Conservation (phyloP, 345 rosid species). For the Atalantia buxifolia region DNA sequence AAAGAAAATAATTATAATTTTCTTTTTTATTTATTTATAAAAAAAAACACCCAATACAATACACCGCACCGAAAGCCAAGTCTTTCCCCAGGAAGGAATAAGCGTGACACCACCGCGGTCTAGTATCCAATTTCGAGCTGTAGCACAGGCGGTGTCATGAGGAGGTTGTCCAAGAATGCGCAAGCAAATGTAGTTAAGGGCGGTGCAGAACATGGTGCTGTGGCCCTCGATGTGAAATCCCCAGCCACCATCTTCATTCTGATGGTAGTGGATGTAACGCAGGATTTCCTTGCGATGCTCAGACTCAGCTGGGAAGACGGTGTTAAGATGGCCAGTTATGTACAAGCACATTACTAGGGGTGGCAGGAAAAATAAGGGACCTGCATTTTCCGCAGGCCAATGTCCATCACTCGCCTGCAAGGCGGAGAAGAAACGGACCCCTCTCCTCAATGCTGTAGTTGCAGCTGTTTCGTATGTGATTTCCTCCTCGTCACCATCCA, state of each 20-base stretch:
- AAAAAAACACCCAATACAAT: too few species aligned
- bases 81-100: slow-evolving; percentile 41
- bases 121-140: slow-evolving; percentile 35
- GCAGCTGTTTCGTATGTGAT: slow-evolving; percentile 26
- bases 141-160: slow-evolving; percentile 25
- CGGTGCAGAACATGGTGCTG: slow-evolving; percentile 39
- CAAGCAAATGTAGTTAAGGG: slow-evolving; percentile 31
- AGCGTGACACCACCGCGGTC: slow-evolving; percentile 31
- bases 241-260: slow-evolving; percentile 42
- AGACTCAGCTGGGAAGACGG: slow-evolving; percentile 24
- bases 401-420: slow-evolving; percentile 39
- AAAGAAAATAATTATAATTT: too few species aligned
- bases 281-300: slow-evolving; percentile 35
- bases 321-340: slow-evolving; percentile 34
- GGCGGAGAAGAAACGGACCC: slow-evolving; percentile 33
- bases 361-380: slow-evolving; percentile 33
- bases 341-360: slow-evolving; percentile 27
- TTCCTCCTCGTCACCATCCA: slow-evolving; percentile 13
- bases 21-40: too few species aligned
- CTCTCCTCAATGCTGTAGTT: slow-evolving; percentile 21
- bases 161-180: slow-evolving; percentile 30
- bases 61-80: slow-evolving; percentile 31
- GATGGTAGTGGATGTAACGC: slow-evolving; percentile 32
- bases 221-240: slow-evolving; percentile 37
- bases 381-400: slow-evolving; percentile 43